Evolutionary conservation across 139 green algal genomes (phyloP), one percentile per base, ranked within the genome.

Genomic region (Yamagishiella unicocca): DNA sequence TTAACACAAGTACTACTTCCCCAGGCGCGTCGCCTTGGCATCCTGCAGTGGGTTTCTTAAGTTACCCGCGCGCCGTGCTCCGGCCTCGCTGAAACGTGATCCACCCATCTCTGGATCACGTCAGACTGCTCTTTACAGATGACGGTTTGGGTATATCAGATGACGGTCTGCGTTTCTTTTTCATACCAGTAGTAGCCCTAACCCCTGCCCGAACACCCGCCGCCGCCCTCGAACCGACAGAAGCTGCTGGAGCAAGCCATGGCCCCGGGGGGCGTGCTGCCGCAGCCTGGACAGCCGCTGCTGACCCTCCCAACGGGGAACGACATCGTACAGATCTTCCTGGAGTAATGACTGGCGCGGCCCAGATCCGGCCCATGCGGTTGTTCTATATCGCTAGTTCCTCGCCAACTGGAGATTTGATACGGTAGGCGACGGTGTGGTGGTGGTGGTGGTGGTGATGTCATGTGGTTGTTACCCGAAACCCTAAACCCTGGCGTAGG

Each of bases 291-390:
- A 27, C 66, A 90, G 76, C 77, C 77, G 17, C 76, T 91, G 31
- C 2, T 91, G 7, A 83, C 82, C 71, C 67, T 88, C 37, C 38
- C 78, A 31, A 87, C 50, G 27, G 88, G 67, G 14, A 85, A 35
- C 35, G 89, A 92, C 67, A 45, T 61, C 5, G 73, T 92, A 24
- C 78, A 83, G 50, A 83, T 83, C 54, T 83, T 83, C 55, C 55
- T 83, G 21, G 76, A 83, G 50, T 83, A 54, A 78, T 27, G 50
- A 58, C 14, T 12, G 50, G 50, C 50, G 50, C 50, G 12, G 50
- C 50, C 50, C n/a, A n/a, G n/a, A n/a, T n/a, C n/a, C n/a, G n/a
- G n/a, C n/a, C n/a, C n/a, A n/a, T n/a, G n/a, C n/a, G n/a, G n/a
- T n/a, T n/a, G n/a, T n/a, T n/a, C n/a, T n/a, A n/a, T n/a, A n/a